Conservation (phyloP, 1,284 basidiomycete species). For the Earliella scabrosa region DNA sequence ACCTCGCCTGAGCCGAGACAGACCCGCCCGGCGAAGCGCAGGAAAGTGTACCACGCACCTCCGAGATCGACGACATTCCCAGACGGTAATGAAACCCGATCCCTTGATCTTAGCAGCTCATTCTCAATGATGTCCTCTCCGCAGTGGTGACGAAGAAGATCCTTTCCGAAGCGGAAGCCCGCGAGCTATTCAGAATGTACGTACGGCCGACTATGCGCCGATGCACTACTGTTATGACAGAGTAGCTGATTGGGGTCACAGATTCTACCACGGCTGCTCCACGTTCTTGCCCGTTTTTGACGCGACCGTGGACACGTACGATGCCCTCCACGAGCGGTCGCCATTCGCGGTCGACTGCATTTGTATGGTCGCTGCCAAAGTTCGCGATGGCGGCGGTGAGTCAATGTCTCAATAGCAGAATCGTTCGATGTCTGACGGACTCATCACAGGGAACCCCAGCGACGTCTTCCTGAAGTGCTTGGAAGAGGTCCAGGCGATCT, state of each 20-base stretch:
- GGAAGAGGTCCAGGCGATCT: slow-evolving; percentile 84
- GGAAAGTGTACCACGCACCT: slow-evolving; percentile 65
- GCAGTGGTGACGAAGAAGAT: slow-evolving; percentile 81
- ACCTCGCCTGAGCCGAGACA: slow-evolving; percentile 67
- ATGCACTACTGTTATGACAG: slow-evolving; percentile 2
- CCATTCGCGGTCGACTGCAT: slow-evolving; percentile 87
- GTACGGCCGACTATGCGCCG: slow-evolving; percentile 33
- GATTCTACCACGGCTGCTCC: slow-evolving; percentile 87
- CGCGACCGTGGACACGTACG: slow-evolving; percentile 76
- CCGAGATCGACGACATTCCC: slow-evolving; percentile 60
- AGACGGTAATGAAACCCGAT: slow-evolving; percentile 53
- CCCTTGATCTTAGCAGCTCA: slow-evolving; percentile 2
- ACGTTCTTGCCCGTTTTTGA: slow-evolving; percentile 91
- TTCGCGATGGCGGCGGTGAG: slow-evolving; percentile 83
- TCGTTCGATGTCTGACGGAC: background rate
- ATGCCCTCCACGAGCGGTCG: slow-evolving; percentile 77
- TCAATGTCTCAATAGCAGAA: background rate
- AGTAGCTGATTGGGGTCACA: slow-evolving; percentile 31
- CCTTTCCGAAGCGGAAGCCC: slow-evolving; percentile 80
- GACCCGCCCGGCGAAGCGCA: slow-evolving; percentile 67
- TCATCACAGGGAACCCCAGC: slow-evolving; percentile 56
- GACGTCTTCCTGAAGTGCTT: slow-evolving; percentile 69
- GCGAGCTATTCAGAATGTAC: slow-evolving; percentile 83
- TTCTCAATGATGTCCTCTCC: slow-evolving; percentile 14
- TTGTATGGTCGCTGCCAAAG: slow-evolving; percentile 87